Conservation (phyloP, 768 basidiomycete genomes). For the Hericium coralloides region DNA sequence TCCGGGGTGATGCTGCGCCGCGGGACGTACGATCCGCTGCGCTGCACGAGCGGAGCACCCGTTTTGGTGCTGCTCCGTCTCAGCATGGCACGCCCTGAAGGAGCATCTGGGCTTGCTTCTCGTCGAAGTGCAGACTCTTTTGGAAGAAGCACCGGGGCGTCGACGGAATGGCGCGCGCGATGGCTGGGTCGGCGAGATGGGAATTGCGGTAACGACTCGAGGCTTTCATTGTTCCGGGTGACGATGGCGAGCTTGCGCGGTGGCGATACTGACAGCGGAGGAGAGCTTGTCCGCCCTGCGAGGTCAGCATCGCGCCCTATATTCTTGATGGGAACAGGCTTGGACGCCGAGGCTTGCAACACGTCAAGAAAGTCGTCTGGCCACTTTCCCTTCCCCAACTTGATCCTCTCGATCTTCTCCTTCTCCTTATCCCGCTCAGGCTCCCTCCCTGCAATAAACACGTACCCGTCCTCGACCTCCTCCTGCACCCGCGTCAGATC, state of each 20-base stretch:
- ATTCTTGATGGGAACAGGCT: slow-evolving; percentile 13
- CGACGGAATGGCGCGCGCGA: slow-evolving; percentile 56
- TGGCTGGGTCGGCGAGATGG: slow-evolving; percentile 49
- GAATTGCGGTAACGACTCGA: slow-evolving; percentile 38
- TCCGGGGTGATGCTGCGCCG: slow-evolving; percentile 4
- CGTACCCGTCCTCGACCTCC: slow-evolving; percentile 46
- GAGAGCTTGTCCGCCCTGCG: neutral
- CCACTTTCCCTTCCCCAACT: slow-evolving; percentile 74
- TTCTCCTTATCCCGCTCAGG: slow-evolving; percentile 25
- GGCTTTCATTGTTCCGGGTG: slow-evolving; percentile 32
- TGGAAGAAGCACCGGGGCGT: slow-evolving; percentile 30
- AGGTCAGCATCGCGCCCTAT: slow-evolving; percentile 14
- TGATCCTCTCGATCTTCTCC: slow-evolving; percentile 31
- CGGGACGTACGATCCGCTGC: slow-evolving; percentile 6
- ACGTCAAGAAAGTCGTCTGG: slow-evolving; percentile 72
- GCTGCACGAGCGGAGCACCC: neutral
- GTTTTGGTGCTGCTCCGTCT: slow-evolving; percentile 38
- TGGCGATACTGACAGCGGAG: slow-evolving; percentile 34
- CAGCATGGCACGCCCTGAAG: slow-evolving; percentile 33
- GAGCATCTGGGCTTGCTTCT: slow-evolving; percentile 51
- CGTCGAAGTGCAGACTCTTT: slow-evolving; percentile 28
- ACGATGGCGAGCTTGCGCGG: slow-evolving; percentile 52
- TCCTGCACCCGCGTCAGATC: slow-evolving; percentile 65
- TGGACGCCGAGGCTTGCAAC: slow-evolving; percentile 23
- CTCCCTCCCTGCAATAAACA: slow-evolving; percentile 34